Conservation (phyloP, 2,329 filamentous ascomycete genomes). For the Claviceps capensis region DNA sequence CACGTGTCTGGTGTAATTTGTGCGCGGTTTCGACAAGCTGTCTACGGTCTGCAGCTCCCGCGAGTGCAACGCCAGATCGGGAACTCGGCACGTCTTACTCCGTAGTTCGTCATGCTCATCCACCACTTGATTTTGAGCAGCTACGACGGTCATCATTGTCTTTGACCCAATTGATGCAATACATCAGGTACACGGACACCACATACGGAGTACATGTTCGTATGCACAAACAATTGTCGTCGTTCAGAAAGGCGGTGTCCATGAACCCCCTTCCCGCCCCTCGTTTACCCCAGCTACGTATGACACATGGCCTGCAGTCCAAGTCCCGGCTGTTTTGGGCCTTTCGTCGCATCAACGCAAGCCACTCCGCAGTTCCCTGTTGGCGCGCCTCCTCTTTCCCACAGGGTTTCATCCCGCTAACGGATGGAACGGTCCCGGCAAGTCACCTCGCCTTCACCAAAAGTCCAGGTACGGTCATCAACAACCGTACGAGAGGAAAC, state of each 20-base stretch:
- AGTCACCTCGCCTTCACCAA: not conserved
- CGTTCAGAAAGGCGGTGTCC: not conserved
- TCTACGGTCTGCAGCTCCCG: not conserved
- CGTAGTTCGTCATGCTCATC: not conserved
- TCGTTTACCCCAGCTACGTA: not conserved
- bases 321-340: not conserved
- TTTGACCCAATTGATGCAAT: too few species aligned
- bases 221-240: not conserved
- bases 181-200: not conserved
- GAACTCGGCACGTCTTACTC: conserved; percentile 1
- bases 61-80: conserved; percentile 1
- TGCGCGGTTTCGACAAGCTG: not conserved
- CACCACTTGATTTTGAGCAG: too few species aligned
- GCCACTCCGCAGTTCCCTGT: not conserved
- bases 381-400: not conserved
- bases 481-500: too few species aligned
- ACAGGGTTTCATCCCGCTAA: not conserved
- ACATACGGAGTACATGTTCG: not conserved
- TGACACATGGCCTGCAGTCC: too few species aligned
- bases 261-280: too few species aligned
- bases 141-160: too few species aligned
- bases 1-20: too few species aligned
- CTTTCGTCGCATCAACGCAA: not conserved
- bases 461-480: too few species aligned
- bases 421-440: not conserved